A percentile compares a stretch with the other conserved stretches of the same genome.
These are phyloP conservation scores for Eimeria tenella DNA, from an alignment of 169 alveolate genomes.

Conservation along the genomic window DNA sequence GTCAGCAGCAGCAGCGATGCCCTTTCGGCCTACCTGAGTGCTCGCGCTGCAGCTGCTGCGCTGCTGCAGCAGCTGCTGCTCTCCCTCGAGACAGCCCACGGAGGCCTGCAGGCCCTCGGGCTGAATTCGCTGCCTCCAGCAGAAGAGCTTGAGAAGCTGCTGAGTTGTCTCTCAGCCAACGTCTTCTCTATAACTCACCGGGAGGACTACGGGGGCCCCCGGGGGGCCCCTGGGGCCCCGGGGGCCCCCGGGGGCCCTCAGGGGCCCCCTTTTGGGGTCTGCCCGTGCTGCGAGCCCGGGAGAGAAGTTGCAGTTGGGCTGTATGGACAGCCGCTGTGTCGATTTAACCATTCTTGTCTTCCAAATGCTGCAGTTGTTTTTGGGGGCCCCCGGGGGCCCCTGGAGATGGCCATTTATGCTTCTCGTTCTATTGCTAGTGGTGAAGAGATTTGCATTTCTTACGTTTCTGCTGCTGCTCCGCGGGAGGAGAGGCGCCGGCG, in stretches of 20 bases:
- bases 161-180: conserved; percentile 47
- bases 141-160: not conserved
- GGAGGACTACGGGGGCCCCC: not conserved
- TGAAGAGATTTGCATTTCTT: conserved; percentile 57
- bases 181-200: conserved; percentile 34
- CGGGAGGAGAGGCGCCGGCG: conserved; percentile 14
- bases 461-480: conserved; percentile 31
- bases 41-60: conserved; percentile 44
- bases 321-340: conserved; percentile 40
- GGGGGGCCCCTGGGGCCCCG: not conserved
- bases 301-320: conserved; percentile 59
- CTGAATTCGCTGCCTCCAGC: conserved; percentile 7
- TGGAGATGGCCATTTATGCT: conserved; percentile 32
- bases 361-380: conserved; percentile 49
- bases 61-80: conserved; percentile 42
- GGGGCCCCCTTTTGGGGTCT: not conserved
- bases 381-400: conserved; percentile 39
- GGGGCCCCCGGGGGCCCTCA: not conserved
- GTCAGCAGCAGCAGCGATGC: not conserved
- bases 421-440: conserved; percentile 17
- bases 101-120: conserved; percentile 51
- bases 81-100: not conserved
- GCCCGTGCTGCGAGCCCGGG: conserved; percentile 52
- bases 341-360: conserved; percentile 35
- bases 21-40: conserved; percentile 12